These are phyloP conservation scores for Poa pratensis DNA, from an alignment of 176 grass and related monocot genomes.

Conservation along the genomic window DNA sequence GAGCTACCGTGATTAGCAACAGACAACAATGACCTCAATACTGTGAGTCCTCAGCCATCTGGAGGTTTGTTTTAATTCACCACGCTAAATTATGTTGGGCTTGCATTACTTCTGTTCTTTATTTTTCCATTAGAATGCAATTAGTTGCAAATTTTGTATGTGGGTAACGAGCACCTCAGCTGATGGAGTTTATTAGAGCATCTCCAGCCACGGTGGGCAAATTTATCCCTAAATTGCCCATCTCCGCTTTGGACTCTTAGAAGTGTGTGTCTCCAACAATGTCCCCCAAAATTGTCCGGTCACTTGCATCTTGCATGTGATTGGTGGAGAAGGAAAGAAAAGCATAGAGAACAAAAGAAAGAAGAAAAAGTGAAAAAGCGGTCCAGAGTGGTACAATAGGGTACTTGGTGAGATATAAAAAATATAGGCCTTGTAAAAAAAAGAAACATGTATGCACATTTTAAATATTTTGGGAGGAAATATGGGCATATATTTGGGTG, in stretches of 20 bases:
- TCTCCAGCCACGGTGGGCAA: too few relatives aligned
- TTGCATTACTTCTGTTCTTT: neutral
- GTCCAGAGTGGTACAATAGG: too few relatives aligned
- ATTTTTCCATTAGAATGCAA: neutral
- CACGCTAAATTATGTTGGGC: neutral
- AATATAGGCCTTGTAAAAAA: too few relatives aligned
- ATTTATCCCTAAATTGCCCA: too few relatives aligned
- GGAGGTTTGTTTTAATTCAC: neutral
- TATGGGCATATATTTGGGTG: neutral
- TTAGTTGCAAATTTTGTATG: neutral
- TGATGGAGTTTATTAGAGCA: neutral
- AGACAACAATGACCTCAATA: neutral
- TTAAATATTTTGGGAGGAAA: neutral
- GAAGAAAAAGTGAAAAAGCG: too few relatives aligned
- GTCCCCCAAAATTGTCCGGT: too few relatives aligned
- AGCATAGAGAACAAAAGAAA: too few relatives aligned
- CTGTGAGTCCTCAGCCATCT: neutral
- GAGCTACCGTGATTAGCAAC: neutral
- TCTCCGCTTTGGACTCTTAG: too few relatives aligned
- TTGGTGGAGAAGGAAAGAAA: too few relatives aligned
- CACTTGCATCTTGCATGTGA: too few relatives aligned
- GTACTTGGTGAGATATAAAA: too few relatives aligned
- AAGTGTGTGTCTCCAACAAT: too few relatives aligned
- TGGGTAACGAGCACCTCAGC: neutral
- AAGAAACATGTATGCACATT: neutral